Conservation (phyloP, 352 stramenopile species). For the Hyaloperonospora brassicae region DNA sequence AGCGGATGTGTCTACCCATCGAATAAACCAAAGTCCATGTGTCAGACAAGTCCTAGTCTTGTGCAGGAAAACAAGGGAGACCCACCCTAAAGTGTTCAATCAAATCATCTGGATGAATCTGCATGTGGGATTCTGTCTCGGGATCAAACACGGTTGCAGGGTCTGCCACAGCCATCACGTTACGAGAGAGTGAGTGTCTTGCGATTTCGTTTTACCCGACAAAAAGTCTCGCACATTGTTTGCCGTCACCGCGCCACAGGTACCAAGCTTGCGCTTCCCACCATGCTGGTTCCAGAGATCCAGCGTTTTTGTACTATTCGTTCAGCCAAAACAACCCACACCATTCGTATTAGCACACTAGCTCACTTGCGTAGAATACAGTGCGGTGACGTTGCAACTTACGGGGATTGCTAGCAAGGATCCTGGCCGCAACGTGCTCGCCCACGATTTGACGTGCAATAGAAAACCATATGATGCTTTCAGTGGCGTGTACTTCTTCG, state of each 20-base stretch:
- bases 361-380: too few species aligned
- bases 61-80: background rate
- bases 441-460: conserved; percentile 54
- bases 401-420: conserved; percentile 56
- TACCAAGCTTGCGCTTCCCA: conserved; percentile 86
- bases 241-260: conserved; percentile 56
- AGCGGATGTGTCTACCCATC: conserved; percentile 44
- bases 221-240: conserved; percentile 33
- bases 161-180: conserved; percentile 19
- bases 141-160: conserved; percentile 48
- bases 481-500: conserved; percentile 37
- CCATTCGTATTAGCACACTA: background rate
- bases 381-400: conserved; percentile 11
- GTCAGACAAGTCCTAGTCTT: conserved; percentile 4
- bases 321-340: background rate
- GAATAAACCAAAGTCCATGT: conserved; percentile 1
- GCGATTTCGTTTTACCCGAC: background rate
- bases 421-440: conserved; percentile 38
- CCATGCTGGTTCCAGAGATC: conserved; percentile 53
- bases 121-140: conserved; percentile 27
- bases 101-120: conserved; percentile 42
- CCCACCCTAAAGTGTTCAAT: conserved; percentile 50
- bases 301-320: conserved; percentile 60
- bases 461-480: conserved; percentile 45
- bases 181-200: background rate